Percentiles rank a stretch among this genome's conserved stretches.
Evolutionary conservation across 164 flowering plant species (phyloP).

Genomic region (Litsea cubeba): DNA sequence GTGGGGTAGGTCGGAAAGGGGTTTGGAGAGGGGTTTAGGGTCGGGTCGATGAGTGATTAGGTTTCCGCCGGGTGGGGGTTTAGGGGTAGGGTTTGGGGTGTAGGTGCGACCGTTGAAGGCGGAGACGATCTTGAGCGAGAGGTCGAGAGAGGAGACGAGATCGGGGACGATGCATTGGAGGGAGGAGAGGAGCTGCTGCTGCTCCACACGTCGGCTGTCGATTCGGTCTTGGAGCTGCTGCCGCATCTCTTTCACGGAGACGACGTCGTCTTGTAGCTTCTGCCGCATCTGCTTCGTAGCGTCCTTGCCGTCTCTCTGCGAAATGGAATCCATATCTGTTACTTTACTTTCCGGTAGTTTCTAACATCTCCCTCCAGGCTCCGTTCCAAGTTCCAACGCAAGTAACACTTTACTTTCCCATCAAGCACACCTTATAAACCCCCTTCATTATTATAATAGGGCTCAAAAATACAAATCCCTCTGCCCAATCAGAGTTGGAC

Average conservation of each 20-base stretch:
- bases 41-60: slow-evolving; percentile 1
- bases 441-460: no score
- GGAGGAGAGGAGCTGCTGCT: slow-evolving; percentile 61
- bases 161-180: slow-evolving; percentile 69
- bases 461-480: no score
- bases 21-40: slow-evolving; percentile 9
- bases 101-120: slow-evolving; percentile 61
- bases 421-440: no score
- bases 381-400: no score
- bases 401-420: no score
- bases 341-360: neutral
- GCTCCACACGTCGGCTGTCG: slow-evolving; percentile 37
- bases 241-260: slow-evolving; percentile 42
- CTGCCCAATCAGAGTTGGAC: no score
- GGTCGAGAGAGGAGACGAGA: slow-evolving; percentile 74
- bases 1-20: slow-evolving; percentile 10
- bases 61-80: neutral
- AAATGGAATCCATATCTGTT: neutral
- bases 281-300: slow-evolving; percentile 9
- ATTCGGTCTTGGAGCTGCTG: slow-evolving; percentile 60
- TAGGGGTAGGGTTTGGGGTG: slow-evolving; percentile 28
- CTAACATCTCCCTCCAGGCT: no score
- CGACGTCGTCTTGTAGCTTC: slow-evolving; percentile 23
- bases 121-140: slow-evolving; percentile 66
- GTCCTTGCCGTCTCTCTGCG: neutral